Percentiles rank a stretch among this genome's conserved stretches.
Evolutionary conservation across 768 basidiomycete genomes (phyloP).

Genomic region (Obba rivulosa): DNA sequence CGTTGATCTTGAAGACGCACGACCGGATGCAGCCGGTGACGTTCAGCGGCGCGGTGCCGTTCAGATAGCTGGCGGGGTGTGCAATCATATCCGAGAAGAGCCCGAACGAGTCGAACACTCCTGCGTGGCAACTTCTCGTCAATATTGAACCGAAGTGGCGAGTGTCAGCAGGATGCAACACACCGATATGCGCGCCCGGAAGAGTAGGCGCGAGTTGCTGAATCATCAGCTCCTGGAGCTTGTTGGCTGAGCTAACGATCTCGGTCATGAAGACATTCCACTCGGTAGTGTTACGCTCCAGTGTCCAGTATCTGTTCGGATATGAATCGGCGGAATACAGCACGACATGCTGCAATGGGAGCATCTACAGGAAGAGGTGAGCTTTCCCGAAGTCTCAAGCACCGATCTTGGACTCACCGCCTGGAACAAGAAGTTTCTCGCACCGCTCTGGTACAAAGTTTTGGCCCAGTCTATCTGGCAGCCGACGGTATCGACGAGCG

Average conservation of each 20-base stretch:
- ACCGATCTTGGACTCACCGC: slow-evolving; percentile 25
- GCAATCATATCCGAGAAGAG: slow-evolving; percentile 56
- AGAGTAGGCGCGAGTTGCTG: slow-evolving; percentile 10
- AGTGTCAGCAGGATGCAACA: slow-evolving; percentile 12
- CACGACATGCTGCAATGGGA: slow-evolving; percentile 21
- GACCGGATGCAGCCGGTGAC: slow-evolving; percentile 46
- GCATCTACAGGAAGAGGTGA: slow-evolving; percentile 21
- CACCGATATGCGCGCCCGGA: slow-evolving; percentile 48
- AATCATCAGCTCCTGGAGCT: slow-evolving; percentile 15
- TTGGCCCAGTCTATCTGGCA: slow-evolving; percentile 56
- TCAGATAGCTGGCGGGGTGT: slow-evolving; percentile 48
- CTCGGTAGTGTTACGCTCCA: slow-evolving; percentile 20
- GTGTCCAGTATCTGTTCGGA: slow-evolving; percentile 22
- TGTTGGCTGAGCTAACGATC: slow-evolving; percentile 25
- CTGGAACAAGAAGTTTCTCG: slow-evolving; percentile 57
- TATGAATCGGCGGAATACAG: slow-evolving; percentile 21
- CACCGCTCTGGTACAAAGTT: slow-evolving; percentile 45
- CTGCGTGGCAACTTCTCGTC: slow-evolving; percentile 24
- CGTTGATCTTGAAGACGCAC: slow-evolving; percentile 39
- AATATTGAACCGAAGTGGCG: neutral
- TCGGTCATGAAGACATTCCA: slow-evolving; percentile 28
- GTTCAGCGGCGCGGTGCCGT: slow-evolving; percentile 59
- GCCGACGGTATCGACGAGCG: slow-evolving; percentile 46
- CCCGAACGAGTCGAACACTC: slow-evolving; percentile 55
- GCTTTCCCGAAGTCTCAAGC: neutral